These are phyloP conservation scores for Phytophthora citricola DNA, from an alignment of 352 stramenopile species.

Conservation along the genomic window DNA sequence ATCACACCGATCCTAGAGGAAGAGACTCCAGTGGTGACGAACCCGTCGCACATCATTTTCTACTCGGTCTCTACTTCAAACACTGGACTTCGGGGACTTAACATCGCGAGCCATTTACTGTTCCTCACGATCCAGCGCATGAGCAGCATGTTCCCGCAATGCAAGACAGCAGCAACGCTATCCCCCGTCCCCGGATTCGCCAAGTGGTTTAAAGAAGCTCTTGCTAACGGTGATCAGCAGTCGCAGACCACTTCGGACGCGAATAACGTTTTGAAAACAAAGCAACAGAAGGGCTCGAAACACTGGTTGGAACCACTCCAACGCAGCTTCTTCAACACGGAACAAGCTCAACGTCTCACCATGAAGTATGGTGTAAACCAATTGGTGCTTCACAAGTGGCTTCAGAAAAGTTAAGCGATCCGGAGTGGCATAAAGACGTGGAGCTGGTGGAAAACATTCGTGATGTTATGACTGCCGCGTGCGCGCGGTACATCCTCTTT, in stretches of 20 bases:
- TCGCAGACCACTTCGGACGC: conserved; percentile 18
- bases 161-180: conserved; percentile 72
- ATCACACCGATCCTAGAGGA: conserved; percentile 71
- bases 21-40: conserved; percentile 46
- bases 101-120: conserved; percentile 83
- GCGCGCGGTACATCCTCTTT: conserved; percentile 83
- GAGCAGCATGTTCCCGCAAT: conserved; percentile 66
- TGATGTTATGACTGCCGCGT: conserved; percentile 64
- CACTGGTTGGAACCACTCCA: conserved; percentile 34
- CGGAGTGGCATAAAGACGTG: conserved; percentile 56
- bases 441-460: conserved; percentile 57
- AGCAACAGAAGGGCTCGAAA: conserved; percentile 16
- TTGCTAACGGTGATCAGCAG: conserved; percentile 40
- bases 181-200: conserved; percentile 83
- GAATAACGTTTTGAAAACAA: conserved; percentile 27
- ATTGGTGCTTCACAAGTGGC: conserved; percentile 68
- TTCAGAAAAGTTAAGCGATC: conserved; percentile 62
- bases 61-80: conserved; percentile 89
- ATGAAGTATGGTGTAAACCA: conserved; percentile 71
- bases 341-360: conserved; percentile 56
- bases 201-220: conserved; percentile 65
- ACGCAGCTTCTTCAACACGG: conserved; percentile 56
- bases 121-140: conserved; percentile 87
- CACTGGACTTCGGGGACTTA: conserved; percentile 75
- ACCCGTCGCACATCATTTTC: conserved; percentile 84